Conservation (phyloP, 768 basidiomycete species). For the Phanerodontia chrysosporium region DNA sequence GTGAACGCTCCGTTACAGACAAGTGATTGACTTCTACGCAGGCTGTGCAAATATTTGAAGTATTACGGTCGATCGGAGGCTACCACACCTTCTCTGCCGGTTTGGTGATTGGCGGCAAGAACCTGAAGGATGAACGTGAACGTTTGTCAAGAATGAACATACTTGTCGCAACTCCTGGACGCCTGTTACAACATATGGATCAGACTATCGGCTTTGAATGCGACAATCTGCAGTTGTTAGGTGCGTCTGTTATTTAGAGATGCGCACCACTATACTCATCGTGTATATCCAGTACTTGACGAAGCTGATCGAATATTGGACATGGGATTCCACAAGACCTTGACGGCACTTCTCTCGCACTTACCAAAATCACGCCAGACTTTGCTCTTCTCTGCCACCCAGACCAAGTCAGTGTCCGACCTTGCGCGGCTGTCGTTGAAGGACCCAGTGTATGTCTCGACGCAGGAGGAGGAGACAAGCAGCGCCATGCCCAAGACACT, state of each 20-base stretch:
- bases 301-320: constrained; percentile 97
- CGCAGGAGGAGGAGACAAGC: constrained; percentile 46
- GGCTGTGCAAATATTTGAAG: constrained; percentile 98
- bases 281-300: constrained; percentile 65
- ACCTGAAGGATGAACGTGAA: constrained; percentile 87
- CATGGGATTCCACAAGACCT: constrained; percentile 88
- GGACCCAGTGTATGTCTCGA: constrained; percentile 71
- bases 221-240: constrained; percentile 85
- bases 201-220: constrained; percentile 94
- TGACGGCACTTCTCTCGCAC: constrained; percentile 88
- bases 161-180: constrained; percentile 94
- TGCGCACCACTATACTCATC: not conserved
- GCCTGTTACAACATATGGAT: constrained; percentile 96
- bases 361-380: constrained; percentile 92
- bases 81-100: constrained; percentile 93
- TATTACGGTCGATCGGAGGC: constrained; percentile 87
- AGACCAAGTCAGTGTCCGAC: constrained; percentile 84
- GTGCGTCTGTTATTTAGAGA: constrained; percentile 32
- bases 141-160: constrained; percentile 94
- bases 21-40: constrained; percentile 24
- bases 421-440: constrained; percentile 87
- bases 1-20: not conserved
- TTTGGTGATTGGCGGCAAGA: constrained; percentile 94
- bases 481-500: constrained; percentile 69
- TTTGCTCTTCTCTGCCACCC: constrained; percentile 94